Evolutionary conservation across 768 basidiomycete genomes (phyloP).

Genomic region (Chalciporus pseudorubinellus): DNA sequence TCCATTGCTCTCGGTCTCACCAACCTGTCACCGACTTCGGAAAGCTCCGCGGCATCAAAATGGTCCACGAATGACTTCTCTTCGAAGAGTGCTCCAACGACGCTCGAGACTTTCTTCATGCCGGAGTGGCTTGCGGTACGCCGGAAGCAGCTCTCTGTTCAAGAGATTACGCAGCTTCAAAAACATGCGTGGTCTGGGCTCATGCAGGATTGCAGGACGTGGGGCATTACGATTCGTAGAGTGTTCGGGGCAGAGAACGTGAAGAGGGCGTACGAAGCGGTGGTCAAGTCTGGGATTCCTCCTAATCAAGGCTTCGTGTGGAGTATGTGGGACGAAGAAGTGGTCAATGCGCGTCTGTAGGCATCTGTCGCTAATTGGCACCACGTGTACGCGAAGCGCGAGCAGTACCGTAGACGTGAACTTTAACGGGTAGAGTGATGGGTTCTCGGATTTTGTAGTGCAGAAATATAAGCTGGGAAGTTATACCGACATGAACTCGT

Average conservation of each 20-base stretch:
- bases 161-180: slow-evolving; percentile 51
- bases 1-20: slow-evolving; percentile 55
- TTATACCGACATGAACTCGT: neutral
- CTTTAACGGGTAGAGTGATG: neutral
- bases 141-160: slow-evolving; percentile 42
- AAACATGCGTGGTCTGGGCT: slow-evolving; percentile 56
- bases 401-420: neutral
- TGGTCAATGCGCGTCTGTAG: slow-evolving; percentile 13
- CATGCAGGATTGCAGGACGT: slow-evolving; percentile 52
- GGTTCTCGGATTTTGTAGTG: neutral
- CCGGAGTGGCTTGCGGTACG: slow-evolving; percentile 64
- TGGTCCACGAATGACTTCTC: slow-evolving; percentile 42
- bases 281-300: slow-evolving; percentile 46
- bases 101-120: slow-evolving; percentile 62
- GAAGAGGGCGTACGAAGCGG: slow-evolving; percentile 45
- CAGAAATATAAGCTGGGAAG: neutral
- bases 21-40: slow-evolving; percentile 48
- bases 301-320: slow-evolving; percentile 59
- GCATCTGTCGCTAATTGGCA: neutral
- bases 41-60: slow-evolving; percentile 28
- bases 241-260: slow-evolving; percentile 48
- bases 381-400: neutral
- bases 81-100: neutral
- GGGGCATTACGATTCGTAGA: slow-evolving; percentile 51
- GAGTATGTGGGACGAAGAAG: slow-evolving; percentile 58